A percentile compares a stretch with the other conserved stretches of the same genome.
These are phyloP conservation scores for Zasmidium cellare DNA, from an alignment of 2,329 filamentous ascomycete genomes.

Conservation along the genomic window DNA sequence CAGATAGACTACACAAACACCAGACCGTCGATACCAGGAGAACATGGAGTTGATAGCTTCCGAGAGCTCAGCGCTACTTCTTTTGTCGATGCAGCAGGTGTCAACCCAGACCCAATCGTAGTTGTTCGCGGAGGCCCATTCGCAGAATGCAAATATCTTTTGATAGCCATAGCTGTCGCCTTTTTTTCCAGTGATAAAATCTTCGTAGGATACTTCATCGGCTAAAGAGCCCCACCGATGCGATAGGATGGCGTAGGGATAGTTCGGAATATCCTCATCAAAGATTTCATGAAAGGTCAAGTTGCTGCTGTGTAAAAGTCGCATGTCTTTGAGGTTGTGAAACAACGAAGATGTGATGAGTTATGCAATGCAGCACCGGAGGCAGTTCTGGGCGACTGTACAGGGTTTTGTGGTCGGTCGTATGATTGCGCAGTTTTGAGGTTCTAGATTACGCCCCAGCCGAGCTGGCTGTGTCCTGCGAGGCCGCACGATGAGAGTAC, in stretches of 20 bases:
- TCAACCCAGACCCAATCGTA: constrained; percentile 38
- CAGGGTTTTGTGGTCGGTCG: too few species aligned
- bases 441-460: background rate
- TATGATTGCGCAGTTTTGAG: too few species aligned
- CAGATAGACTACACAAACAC: background rate
- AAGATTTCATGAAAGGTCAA: constrained; percentile 8
- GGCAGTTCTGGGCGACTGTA: too few species aligned
- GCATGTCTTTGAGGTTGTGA: constrained; percentile 1
- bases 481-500: too few species aligned
- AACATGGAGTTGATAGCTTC: background rate
- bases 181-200: background rate
- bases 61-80: background rate
- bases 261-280: constrained; percentile 3
- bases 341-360: background rate
- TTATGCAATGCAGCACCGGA: too few species aligned
- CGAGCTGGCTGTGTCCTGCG: too few species aligned
- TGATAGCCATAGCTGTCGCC: constrained; percentile 9
- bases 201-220: constrained; percentile 9
- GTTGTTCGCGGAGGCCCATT: constrained; percentile 1
- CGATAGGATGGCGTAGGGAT: constrained; percentile 9
- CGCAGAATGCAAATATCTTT: constrained; percentile 12
- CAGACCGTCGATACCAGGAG: background rate
- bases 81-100: background rate
- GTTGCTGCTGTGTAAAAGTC: constrained; percentile 7
- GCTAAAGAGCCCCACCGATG: constrained; percentile 6